Conservation (phyloP, 805 yeast genomes). For the Yamadazyma ubonensis region DNA sequence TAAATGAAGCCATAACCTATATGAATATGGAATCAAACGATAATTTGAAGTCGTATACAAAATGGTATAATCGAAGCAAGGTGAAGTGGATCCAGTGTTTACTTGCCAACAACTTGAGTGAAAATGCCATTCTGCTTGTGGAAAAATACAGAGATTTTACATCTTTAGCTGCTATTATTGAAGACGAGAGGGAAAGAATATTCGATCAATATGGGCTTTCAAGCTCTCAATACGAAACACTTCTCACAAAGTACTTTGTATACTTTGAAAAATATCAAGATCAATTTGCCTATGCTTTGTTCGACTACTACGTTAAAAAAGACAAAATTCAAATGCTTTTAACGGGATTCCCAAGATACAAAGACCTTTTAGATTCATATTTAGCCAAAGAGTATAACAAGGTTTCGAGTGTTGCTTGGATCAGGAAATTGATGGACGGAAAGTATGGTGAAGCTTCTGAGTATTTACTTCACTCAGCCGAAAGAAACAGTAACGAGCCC, state of each 20-base stretch:
- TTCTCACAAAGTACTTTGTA: conserved; percentile 35
- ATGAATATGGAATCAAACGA: conserved; percentile 27
- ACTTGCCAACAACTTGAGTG: conserved; percentile 47
- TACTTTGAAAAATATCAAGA: conserved; percentile 66
- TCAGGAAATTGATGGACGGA: conserved; percentile 54
- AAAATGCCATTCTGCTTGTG: conserved; percentile 59
- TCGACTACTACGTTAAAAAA: conserved; percentile 52
- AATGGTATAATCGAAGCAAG: conserved; percentile 34
- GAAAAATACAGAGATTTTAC: conserved; percentile 66
- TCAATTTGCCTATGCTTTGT: conserved; percentile 65
- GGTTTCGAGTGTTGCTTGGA: conserved; percentile 68
- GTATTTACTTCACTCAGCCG: conserved; percentile 43
- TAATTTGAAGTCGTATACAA: conserved; percentile 25
- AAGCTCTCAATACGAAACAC: conserved; percentile 17
- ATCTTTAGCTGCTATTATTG: conserved; percentile 55
- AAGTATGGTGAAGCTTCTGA: conserved; percentile 51
- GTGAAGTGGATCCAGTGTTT: conserved; percentile 60
- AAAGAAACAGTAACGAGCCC: conserved; percentile 35
- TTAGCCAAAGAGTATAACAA: conserved; percentile 42
- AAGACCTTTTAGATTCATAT: conserved; percentile 49
- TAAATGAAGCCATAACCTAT: conserved; percentile 33
- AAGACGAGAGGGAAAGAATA: conserved; percentile 27
- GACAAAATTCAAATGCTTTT: conserved; percentile 56
- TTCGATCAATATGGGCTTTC: conserved; percentile 19
- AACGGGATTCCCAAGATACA: conserved; percentile 54